Conservation (phyloP, 1,284 basidiomycete species). For the Lignosus rhinocerotis region DNA sequence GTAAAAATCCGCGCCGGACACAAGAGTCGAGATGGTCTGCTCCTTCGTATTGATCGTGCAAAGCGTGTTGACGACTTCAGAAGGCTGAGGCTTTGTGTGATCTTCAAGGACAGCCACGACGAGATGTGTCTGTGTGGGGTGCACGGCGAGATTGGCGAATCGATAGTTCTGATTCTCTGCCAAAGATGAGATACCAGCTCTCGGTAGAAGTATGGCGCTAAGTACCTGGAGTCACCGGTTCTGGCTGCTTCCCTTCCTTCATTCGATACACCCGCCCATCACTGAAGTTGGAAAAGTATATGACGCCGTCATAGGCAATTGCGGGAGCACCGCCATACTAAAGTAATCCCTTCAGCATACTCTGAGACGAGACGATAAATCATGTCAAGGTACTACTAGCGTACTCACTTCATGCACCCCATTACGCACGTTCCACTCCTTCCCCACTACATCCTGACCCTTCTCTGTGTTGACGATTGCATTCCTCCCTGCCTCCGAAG, state of each 20-base stretch:
- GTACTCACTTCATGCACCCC: conserved; percentile 55
- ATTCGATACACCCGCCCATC: conserved; percentile 54
- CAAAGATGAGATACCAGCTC: neutral
- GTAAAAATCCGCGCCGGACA: conserved; percentile 71
- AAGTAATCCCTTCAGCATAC: neutral
- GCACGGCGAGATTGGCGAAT: conserved; percentile 55
- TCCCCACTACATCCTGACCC: conserved; percentile 50
- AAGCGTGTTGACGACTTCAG: conserved; percentile 57
- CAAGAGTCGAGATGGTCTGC: conserved; percentile 43
- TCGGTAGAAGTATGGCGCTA: too few species aligned
- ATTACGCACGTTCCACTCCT: conserved; percentile 56
- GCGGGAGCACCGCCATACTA: conserved; percentile 50
- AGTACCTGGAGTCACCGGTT: conserved; percentile 63
- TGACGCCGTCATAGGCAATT: conserved; percentile 45
- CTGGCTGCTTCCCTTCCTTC: conserved; percentile 40
- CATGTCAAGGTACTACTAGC: neutral
- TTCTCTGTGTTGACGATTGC: conserved; percentile 54
- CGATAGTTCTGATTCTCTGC: conserved; percentile 52
- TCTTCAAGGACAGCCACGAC: conserved; percentile 66
- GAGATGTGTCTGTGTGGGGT: conserved; percentile 46
- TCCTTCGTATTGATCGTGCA: conserved; percentile 51
- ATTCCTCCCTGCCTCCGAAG: conserved; percentile 58
- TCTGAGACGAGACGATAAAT: too few species aligned
- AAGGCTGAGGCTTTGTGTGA: conserved; percentile 59
- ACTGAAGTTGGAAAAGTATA: conserved; percentile 57